phyloP scores from a whole-genome alignment of 2,329 filamentous ascomycete species.

The Helminthosporium solani region DNA sequence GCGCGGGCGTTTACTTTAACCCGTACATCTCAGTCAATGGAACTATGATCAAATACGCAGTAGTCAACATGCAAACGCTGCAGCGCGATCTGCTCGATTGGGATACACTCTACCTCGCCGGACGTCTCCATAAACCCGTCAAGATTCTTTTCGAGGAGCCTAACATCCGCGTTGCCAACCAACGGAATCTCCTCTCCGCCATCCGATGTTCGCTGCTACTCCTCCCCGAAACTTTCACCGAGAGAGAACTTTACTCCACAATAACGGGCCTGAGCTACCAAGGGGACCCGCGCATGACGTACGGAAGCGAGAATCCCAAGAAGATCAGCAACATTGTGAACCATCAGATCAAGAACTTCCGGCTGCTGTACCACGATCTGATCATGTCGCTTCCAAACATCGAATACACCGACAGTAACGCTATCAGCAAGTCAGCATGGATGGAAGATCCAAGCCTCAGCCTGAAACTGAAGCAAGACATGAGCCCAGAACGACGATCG shows the following conservation, averaged over 20 bases:
- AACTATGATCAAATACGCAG: constrained; percentile 95
- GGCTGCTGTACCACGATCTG: constrained; percentile 84
- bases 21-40: constrained; percentile 93
- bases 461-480: constrained; percentile 76
- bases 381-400: constrained; percentile 90
- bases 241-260: constrained; percentile 82
- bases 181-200: constrained; percentile 91
- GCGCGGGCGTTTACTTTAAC: constrained; percentile 96
- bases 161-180: constrained; percentile 87
- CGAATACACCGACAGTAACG: constrained; percentile 67
- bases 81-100: constrained; percentile 84
- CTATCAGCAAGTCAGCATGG: constrained; percentile 59
- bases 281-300: constrained; percentile 91
- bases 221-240: constrained; percentile 79
- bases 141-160: constrained; percentile 96
- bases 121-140: constrained; percentile 92
- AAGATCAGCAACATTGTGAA: constrained; percentile 95
- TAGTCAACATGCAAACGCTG: constrained; percentile 89
- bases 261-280: constrained; percentile 93
- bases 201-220: constrained; percentile 86
- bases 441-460: constrained; percentile 59
- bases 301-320: constrained; percentile 84
- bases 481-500: constrained; percentile 84
- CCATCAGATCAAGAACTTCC: constrained; percentile 88
- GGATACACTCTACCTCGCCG: constrained; percentile 95